Conservation (phyloP, 441 rosid genomes). For the Gossypium lobatum region DNA sequence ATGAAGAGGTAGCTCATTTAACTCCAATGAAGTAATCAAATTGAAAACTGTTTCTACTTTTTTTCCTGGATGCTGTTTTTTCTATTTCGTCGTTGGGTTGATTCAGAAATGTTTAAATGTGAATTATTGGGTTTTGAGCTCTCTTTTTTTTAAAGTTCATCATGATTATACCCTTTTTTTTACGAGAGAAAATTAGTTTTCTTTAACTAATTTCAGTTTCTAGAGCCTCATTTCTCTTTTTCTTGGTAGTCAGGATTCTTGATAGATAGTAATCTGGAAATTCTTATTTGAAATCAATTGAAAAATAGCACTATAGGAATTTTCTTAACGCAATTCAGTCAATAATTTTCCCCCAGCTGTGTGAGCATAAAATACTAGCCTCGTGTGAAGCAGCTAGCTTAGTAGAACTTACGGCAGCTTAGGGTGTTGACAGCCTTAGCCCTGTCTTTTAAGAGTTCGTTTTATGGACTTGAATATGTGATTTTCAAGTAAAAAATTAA, state of each 20-base stretch:
- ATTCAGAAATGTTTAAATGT: not conserved
- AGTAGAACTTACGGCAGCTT: not conserved
- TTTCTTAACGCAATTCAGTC: not conserved
- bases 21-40: not conserved
- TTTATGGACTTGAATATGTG: not conserved
- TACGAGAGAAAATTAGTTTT: not conserved
- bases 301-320: not conserved
- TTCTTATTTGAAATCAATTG: not conserved
- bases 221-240: not conserved
- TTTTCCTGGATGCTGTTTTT: not conserved
- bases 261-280: not conserved
- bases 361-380: not conserved
- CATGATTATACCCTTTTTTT: not conserved
- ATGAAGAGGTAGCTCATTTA: not conserved
- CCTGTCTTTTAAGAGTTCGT: not conserved
- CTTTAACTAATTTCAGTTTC: not conserved
- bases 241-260: not conserved
- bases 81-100: slow-evolving; percentile 3
- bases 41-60: not conserved
- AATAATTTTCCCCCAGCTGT: not conserved
- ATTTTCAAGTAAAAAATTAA: not conserved
- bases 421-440: not conserved
- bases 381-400: not conserved
- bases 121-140: not conserved
- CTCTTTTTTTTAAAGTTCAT: not conserved